These are phyloP conservation scores for Xylaria sp. DNA, from an alignment of 2,329 filamentous ascomycete genomes.

Conservation along the genomic window DNA sequence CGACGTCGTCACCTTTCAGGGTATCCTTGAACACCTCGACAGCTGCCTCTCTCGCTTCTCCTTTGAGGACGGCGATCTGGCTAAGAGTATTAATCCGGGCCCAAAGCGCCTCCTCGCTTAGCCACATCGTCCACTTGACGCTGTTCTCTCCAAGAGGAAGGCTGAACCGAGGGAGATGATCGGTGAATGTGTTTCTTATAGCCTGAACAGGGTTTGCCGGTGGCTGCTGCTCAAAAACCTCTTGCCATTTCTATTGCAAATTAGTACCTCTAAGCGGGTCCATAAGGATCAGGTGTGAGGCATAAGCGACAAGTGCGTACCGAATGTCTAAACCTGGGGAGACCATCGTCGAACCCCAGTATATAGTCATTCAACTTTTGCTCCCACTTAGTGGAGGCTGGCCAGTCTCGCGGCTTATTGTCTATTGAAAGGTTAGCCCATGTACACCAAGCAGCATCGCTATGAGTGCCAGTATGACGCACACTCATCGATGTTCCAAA, in stretches of 20 bases:
- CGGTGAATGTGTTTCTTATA: constrained; percentile 55
- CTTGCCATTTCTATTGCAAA: constrained; percentile 63
- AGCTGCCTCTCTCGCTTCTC: constrained; percentile 60
- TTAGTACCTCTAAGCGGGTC: constrained; percentile 14
- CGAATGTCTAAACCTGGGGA: constrained; percentile 72
- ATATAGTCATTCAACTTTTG: constrained; percentile 69
- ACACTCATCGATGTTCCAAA: constrained; percentile 83
- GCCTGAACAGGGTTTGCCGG: constrained; percentile 63
- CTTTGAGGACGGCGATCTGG: constrained; percentile 71
- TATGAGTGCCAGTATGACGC: constrained; percentile 42
- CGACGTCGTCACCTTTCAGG: constrained; percentile 63
- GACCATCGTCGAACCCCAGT: constrained; percentile 64
- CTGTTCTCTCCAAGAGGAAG: constrained; percentile 69
- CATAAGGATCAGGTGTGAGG: not conserved
- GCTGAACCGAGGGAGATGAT: constrained; percentile 63
- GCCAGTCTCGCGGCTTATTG: constrained; percentile 70
- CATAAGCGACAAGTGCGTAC: constrained; percentile 36
- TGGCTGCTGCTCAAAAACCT: constrained; percentile 71
- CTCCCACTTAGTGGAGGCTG: constrained; percentile 70
- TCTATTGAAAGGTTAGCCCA: constrained; percentile 56
- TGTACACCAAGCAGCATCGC: not conserved
- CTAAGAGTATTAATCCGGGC: constrained; percentile 73
- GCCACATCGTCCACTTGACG: constrained; percentile 67
- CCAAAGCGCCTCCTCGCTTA: constrained; percentile 71
- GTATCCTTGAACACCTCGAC: constrained; percentile 64